phyloP scores from a whole-genome alignment of 805 yeast genomes.

The Zygoascus tannicola region DNA sequence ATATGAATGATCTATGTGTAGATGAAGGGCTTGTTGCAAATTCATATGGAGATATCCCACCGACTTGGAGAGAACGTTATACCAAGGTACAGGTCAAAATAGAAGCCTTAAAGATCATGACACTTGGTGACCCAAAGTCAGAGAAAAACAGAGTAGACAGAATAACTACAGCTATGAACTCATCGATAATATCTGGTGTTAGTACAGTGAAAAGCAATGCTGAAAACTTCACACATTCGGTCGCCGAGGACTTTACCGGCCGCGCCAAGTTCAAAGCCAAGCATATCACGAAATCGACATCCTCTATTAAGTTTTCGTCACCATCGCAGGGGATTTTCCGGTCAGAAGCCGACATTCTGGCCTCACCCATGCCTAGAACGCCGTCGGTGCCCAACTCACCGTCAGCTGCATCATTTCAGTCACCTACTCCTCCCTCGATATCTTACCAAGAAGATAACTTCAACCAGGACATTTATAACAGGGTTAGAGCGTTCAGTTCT shows the following conservation, averaged over 20 bases:
- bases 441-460: neutral
- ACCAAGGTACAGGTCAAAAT: slow-evolving; percentile 19
- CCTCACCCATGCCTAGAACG: slow-evolving; percentile 2
- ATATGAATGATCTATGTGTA: slow-evolving; percentile 9
- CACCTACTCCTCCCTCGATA: slow-evolving; percentile 5
- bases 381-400: slow-evolving; percentile 3
- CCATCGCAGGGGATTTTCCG: slow-evolving; percentile 22
- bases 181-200: neutral
- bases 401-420: neutral
- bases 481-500: slow-evolving; percentile 22
- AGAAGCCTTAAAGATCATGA: slow-evolving; percentile 21
- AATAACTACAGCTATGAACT: slow-evolving; percentile 12
- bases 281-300: slow-evolving; percentile 11
- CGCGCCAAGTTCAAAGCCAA: slow-evolving; percentile 10
- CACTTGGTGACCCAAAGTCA: slow-evolving; percentile 23
- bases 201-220: slow-evolving; percentile 5
- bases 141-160: slow-evolving; percentile 17
- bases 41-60: slow-evolving; percentile 15
- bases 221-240: slow-evolving; percentile 34
- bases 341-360: slow-evolving; percentile 20
- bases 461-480: slow-evolving; percentile 5
- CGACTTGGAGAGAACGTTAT: slow-evolving; percentile 25
- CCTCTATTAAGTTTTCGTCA: slow-evolving; percentile 16
- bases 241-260: slow-evolving; percentile 19
- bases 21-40: neutral